Percentiles rank a stretch among this genome's conserved stretches.
Evolutionary conservation across 495 filamentous ascomycete species (phyloP).

Genomic region (Penicillium pancosmium): DNA sequence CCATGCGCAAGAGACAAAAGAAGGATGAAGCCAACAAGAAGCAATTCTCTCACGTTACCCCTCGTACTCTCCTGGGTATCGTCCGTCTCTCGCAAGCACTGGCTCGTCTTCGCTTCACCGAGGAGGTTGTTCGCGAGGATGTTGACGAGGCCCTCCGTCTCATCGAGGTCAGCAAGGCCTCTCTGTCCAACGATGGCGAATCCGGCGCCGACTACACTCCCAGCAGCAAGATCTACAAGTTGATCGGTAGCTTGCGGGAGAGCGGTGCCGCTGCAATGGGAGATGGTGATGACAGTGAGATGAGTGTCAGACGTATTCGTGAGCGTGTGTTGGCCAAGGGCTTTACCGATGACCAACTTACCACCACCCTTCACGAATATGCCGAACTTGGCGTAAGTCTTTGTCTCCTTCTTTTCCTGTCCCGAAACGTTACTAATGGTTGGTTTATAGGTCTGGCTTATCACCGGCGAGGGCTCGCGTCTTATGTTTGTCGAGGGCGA

Average conservation of each 20-base stretch:
- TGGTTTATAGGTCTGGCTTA: conserved; percentile 84
- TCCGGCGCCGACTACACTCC: conserved; percentile 71
- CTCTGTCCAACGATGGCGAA: conserved; percentile 68
- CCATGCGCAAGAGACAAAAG: conserved; percentile 85
- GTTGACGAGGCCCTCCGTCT: conserved; percentile 93
- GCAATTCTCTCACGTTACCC: conserved; percentile 89
- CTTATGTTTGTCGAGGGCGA: conserved; percentile 77
- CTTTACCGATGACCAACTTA: conserved; percentile 92
- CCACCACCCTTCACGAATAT: conserved; percentile 86
- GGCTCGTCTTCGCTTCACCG: conserved; percentile 87
- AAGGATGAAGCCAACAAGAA: conserved; percentile 84
- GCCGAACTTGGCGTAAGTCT: conserved; percentile 79
- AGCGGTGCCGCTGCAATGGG: conserved; percentile 76
- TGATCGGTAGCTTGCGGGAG: conserved; percentile 82
- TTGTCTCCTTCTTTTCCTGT: conserved; percentile 6
- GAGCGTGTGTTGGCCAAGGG: conserved; percentile 94
- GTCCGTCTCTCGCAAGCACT: conserved; percentile 92
- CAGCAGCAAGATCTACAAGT: conserved; percentile 88
- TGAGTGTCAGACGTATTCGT: conserved; percentile 83
- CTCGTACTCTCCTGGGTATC: conserved; percentile 89
- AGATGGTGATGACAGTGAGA: conserved; percentile 70
- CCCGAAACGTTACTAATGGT: conserved; percentile 18
- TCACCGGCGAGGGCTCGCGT: conserved; percentile 79
- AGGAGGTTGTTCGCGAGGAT: conserved; percentile 83
- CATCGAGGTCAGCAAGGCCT: conserved; percentile 88